A percentile compares a stretch with the other conserved stretches of the same genome.
Evolutionary conservation across 441 rosid genomes (phyloP).

Genomic region (Gossypium schwendimanii): DNA sequence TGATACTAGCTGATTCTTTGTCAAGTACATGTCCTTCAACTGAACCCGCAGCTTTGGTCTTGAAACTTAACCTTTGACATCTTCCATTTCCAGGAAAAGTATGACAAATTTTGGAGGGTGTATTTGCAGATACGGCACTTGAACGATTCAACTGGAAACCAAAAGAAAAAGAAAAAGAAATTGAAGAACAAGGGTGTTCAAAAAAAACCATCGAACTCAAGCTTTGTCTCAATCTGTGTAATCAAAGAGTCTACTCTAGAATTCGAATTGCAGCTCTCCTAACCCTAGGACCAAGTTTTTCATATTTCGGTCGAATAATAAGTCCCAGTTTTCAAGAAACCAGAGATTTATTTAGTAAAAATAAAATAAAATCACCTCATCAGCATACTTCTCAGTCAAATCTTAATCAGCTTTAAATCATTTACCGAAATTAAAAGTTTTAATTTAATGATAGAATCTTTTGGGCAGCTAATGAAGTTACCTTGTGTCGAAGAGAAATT

Average conservation of each 20-base stretch:
- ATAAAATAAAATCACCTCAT: not conserved
- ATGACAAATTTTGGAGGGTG: slow-evolving; percentile 22
- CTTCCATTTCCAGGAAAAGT: slow-evolving; percentile 21
- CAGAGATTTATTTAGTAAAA: not conserved
- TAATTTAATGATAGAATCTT: not conserved
- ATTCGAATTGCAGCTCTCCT: not conserved
- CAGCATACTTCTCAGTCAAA: not conserved
- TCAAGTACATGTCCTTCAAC: slow-evolving; percentile 41
- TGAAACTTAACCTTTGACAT: slow-evolving; percentile 24
- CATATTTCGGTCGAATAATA: not conserved
- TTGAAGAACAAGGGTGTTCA: not conserved
- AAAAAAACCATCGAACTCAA: not conserved
- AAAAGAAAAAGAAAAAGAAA: not conserved
- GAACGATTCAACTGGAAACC: slow-evolving; percentile 31
- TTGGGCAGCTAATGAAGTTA: slow-evolving; percentile 10
- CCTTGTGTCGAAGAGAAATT: slow-evolving; percentile 27
- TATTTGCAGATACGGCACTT: slow-evolving; percentile 17
- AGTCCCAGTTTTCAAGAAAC: not conserved
- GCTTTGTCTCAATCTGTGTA: not conserved
- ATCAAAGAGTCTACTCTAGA: not conserved
- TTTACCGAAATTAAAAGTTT: not conserved
- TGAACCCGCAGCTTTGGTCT: slow-evolving; percentile 41
- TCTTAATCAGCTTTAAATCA: not conserved
- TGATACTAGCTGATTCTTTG: slow-evolving; percentile 35
- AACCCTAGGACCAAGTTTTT: not conserved